Base-by-base conservation (phyloP, 1,284 basidiomycete species). In the Puccinia hordei region DNA sequence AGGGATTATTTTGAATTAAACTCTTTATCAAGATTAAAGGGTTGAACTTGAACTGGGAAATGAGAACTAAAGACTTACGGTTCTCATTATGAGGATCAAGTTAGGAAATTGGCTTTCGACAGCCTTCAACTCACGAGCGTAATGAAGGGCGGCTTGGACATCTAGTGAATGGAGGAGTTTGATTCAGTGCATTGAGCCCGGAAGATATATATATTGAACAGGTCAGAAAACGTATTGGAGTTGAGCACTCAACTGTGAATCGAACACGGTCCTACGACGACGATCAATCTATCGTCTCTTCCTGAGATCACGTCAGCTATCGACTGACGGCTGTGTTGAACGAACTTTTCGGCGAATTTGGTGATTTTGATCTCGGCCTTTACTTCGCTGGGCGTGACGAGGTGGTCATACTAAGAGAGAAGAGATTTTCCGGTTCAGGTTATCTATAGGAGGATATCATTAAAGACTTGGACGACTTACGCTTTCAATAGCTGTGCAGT, bases 61-160 rank as follows among this genome's bases (percentile, higher is more conserved):
- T 38, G 55, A 24, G 30, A 35, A 13, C 84, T 81, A 87, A 86
- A 80, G 98, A 98, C 90, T 98, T 98, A 82, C 73, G 22, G 94
- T 91, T 59, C 96, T 90, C 96, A 98, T 98, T 86, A 98, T 87
- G 85, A 99, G 92, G 84, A 94, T 89, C 68, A 98, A 88, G 84
- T 95, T 88, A 87, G 89, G 90, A 15, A 91, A 88, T 44, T 92
- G 89, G 85, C 92, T 82, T 9, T 87, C 85, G 41, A 85, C 91
- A 1, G 88, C 87, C 84, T 90, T 91, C 84, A 97, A 89, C 53
- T 91, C 88, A 35, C 88, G 87, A 44, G 95, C 95, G 85, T 99
- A 99, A 85, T 95, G 93, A 81, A 95, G 87, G 2, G 96, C 95
- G 86, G 95, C 93, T 69, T 91, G 90, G 3, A 93, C 71, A 44